Percentiles rank a stretch among this genome's conserved stretches.
These are phyloP conservation scores for Geotrichum cucujoidarum DNA, from an alignment of 1,139 yeast species.

Conservation along the genomic window DNA sequence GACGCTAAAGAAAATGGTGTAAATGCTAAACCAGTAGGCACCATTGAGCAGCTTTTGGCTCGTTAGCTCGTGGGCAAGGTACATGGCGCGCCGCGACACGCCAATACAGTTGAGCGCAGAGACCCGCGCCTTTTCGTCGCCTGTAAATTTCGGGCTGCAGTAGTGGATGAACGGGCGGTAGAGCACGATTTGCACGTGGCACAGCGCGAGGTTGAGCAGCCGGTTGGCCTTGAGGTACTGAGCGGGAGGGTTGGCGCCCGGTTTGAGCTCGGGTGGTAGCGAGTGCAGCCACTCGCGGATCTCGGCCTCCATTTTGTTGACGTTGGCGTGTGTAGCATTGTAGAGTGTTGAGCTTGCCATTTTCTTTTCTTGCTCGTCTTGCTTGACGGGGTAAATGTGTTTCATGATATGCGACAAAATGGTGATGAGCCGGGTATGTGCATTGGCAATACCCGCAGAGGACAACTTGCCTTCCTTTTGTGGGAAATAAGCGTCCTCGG, in stretches of 20 bases:
- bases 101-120: conserved; percentile 81
- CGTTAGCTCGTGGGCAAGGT: conserved; percentile 77
- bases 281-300: conserved; percentile 70
- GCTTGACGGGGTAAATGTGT: conserved; percentile 53
- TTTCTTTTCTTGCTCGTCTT: too few species aligned
- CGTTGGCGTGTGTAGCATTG: conserved; percentile 51
- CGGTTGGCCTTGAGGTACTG: conserved; percentile 70
- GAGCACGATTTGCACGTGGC: conserved; percentile 78
- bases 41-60: conserved; percentile 71
- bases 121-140: conserved; percentile 53
- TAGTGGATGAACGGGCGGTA: conserved; percentile 92
- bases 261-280: conserved; percentile 68
- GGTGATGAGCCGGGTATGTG: conserved; percentile 69
- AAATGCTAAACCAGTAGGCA: conserved; percentile 89
- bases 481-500: conserved; percentile 49
- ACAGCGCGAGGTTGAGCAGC: conserved; percentile 67
- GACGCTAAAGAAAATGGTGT: conserved; percentile 86
- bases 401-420: conserved; percentile 54
- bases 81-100: conserved; percentile 79
- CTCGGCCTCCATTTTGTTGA: conserved; percentile 67
- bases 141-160: conserved; percentile 45
- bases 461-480: conserved; percentile 46
- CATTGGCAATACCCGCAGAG: conserved; percentile 77
- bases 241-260: conserved; percentile 61
- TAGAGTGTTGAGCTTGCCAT: conserved; percentile 14